Evolutionary conservation across 495 filamentous ascomycete species (phyloP), one percentile per base, ranked within the genome.

Genomic region (Extremus antarcticus): DNA sequence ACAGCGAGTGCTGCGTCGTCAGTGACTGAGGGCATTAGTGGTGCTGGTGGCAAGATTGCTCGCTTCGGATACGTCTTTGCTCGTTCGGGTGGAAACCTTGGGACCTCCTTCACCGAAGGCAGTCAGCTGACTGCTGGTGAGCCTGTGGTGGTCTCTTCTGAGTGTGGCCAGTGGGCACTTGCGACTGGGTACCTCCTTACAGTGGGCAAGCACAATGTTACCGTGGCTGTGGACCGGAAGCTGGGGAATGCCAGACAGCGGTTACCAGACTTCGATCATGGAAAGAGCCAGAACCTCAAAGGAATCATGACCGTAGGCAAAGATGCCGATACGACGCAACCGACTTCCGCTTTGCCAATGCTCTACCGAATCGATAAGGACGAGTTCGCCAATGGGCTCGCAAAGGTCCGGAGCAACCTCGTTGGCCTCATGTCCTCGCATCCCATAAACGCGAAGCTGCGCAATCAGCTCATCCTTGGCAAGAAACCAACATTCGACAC

Each of bases 311-410:
- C 94, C 61, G 79, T 91, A 41, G 77, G 71, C n/a, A 70, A 77
- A 45, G 72, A 79, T 0, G 67, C 74, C 3, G 66, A 69, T 32
- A 68, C 79, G 48, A 70, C 73, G 25, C 74, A 79, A 51, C 71
- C 74, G 53, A 59, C 66, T 39, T 66, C 70, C 43, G 70, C 70
- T 51, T 76, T 83, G 49, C 79, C 81, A 23, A 66, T 86, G 16
- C 70, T 84, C 19, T 97, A 90, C 63, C 84, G 92, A 29, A 72
- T 98, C 1, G 92, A 98, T 70, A 96, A 96, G 68, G 92, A 97
- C 62, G 92, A 97, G 65, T 96, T 96, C 69, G 94, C 87, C 70
- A 97, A 91, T 57, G 92, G 92, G 54, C 94, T 98, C 89, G 89
- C 92, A 17, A 85, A 81, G 46, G 86, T 95, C 40, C 85, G 92